Conservation (phyloP, 345 rosid genomes). For the Sonneratia alba region DNA sequence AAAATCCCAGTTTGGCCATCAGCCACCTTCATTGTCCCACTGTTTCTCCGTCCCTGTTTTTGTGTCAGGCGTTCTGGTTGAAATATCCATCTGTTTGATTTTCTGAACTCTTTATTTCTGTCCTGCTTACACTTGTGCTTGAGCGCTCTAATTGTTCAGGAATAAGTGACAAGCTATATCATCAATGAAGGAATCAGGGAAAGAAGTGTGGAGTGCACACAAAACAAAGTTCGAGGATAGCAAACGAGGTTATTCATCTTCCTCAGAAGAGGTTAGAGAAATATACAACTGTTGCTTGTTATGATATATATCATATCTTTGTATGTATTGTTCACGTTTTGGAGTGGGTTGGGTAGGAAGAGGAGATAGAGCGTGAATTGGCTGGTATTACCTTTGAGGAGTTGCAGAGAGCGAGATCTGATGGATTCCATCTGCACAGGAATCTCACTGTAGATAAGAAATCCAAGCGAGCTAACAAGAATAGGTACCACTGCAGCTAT, state of each 20-base stretch:
- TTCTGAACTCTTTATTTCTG: no score
- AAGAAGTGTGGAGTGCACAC: slow-evolving; percentile 15
- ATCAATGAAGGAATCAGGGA: slow-evolving; percentile 20
- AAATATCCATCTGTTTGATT: no score
- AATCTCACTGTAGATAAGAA: slow-evolving; percentile 32
- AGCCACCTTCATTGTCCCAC: no score
- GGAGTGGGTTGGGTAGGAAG: slow-evolving; percentile 30
- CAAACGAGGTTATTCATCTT: slow-evolving; percentile 22
- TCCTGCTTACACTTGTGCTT: no score
- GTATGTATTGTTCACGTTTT: background rate
- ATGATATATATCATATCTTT: background rate
- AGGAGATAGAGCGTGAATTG: slow-evolving; percentile 52
- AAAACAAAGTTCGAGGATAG: slow-evolving; percentile 22
- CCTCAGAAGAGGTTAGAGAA: slow-evolving; percentile 25
- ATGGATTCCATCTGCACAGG: slow-evolving; percentile 44
- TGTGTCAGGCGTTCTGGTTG: no score
- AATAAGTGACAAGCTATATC: background rate
- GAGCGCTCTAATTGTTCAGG: background rate
- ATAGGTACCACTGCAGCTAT: slow-evolving; percentile 28
- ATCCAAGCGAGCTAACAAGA: slow-evolving; percentile 57
- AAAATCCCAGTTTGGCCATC: no score
- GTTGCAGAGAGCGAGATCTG: slow-evolving; percentile 55
- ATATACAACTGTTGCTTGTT: background rate
- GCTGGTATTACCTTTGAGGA: slow-evolving; percentile 72
- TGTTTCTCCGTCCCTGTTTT: no score